Conservation (phyloP, 176 grass and related monocot genomes). For the Oryza australiensis region DNA sequence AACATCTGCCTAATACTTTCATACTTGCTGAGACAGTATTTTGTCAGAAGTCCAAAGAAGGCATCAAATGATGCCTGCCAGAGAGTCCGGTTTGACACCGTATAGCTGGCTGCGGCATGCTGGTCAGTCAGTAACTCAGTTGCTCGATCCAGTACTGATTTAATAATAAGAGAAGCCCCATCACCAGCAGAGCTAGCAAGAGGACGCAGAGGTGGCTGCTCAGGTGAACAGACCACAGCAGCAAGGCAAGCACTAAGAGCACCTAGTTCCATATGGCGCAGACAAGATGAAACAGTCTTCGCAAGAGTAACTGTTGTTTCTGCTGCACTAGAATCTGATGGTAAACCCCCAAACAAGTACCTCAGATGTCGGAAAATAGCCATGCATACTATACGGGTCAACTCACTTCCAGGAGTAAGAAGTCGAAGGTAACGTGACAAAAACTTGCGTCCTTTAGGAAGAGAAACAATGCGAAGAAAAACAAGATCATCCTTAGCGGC, state of each 20-base stretch:
- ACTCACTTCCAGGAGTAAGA: constrained; percentile 79
- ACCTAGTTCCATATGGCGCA: constrained; percentile 79
- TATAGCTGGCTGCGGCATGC: constrained; percentile 67
- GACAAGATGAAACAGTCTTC: constrained; percentile 69
- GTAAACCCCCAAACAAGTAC: constrained; percentile 80
- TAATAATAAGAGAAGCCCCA: constrained; percentile 76
- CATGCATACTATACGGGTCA: constrained; percentile 87
- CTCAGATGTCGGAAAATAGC: constrained; percentile 83
- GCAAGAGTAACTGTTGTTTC: constrained; percentile 66
- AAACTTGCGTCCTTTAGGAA: constrained; percentile 86
- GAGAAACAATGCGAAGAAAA: constrained; percentile 83
- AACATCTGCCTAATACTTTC: constrained; percentile 85
- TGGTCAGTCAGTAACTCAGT: constrained; percentile 74
- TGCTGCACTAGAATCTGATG: constrained; percentile 59
- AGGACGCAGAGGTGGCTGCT: constrained; percentile 88
- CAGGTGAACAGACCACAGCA: constrained; percentile 81
- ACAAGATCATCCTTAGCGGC: constrained; percentile 75
- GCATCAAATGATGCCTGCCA: constrained; percentile 97
- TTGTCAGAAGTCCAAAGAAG: constrained; percentile 87
- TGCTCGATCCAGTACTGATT: constrained; percentile 80
- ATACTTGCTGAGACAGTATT: constrained; percentile 91
- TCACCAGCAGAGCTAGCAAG: constrained; percentile 86
- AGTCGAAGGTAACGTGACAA: constrained; percentile 75
- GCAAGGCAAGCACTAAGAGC: constrained; percentile 90
- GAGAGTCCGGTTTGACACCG: constrained; percentile 64